These are phyloP conservation scores for Colletotrichum sp. DNA, from an alignment of 2,329 filamentous ascomycete species.

Conservation along the genomic window DNA sequence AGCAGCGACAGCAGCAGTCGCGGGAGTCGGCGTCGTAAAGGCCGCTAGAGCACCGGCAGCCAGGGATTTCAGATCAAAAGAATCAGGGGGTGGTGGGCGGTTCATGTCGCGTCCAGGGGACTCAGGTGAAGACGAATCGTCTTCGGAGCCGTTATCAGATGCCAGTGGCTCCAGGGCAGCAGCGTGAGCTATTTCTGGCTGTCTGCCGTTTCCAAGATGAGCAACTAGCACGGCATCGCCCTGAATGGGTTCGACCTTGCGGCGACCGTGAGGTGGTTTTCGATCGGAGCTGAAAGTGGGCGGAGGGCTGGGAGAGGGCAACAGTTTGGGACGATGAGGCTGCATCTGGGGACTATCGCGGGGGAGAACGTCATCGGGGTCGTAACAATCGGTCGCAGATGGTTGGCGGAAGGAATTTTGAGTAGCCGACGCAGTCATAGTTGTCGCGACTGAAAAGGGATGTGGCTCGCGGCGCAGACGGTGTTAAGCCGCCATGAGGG, in stretches of 20 bases:
- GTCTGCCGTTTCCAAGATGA: conserved; percentile 66
- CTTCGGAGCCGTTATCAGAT: conserved; percentile 22
- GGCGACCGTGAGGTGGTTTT: conserved; percentile 57
- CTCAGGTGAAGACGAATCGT: conserved; percentile 17
- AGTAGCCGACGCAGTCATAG: conserved; percentile 45
- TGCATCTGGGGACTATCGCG: conserved; percentile 43
- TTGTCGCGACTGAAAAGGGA: conserved; percentile 32
- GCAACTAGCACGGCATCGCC: conserved; percentile 72
- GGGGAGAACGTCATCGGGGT: conserved; percentile 48
- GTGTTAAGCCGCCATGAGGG: conserved; percentile 36
- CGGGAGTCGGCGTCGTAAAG: conserved; percentile 21
- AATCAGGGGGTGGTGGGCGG: background rate
- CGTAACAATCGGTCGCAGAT: conserved; percentile 41
- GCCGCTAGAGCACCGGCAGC: conserved; percentile 35
- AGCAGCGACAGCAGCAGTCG: conserved; percentile 23
- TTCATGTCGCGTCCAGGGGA: conserved; percentile 12
- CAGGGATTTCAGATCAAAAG: conserved; percentile 33
- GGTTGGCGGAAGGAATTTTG: conserved; percentile 35
- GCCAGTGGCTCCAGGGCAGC: conserved; percentile 61
- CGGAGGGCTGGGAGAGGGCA: conserved; percentile 52
- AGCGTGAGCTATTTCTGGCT: conserved; percentile 66
- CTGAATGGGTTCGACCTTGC: conserved; percentile 60
- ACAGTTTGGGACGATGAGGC: conserved; percentile 19
- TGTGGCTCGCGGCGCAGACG: conserved; percentile 15
- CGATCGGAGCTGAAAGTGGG: conserved; percentile 40